Evolutionary conservation across 306 rosid genomes (phyloP).

Genomic region (Glycyrrhiza uralensis): DNA sequence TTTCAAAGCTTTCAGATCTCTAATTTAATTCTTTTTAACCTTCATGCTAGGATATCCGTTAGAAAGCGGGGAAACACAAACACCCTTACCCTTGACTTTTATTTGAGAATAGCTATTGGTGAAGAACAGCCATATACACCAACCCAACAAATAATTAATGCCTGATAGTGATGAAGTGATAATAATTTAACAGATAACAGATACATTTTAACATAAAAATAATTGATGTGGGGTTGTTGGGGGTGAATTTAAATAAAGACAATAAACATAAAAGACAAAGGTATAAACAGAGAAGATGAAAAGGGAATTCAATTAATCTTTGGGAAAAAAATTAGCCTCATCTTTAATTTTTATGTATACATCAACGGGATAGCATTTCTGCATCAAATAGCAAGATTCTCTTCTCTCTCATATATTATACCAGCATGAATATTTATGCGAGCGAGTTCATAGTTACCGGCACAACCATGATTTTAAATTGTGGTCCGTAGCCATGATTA

Average conservation of each 20-base stretch:
- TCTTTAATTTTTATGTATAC: not conserved
- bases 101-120: not conserved
- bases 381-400: not conserved
- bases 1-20: not conserved
- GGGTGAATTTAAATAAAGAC: constrained; percentile 16
- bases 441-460: not conserved
- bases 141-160: constrained; percentile 16
- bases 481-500: too few relatives aligned
- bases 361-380: not conserved
- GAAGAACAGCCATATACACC: not conserved
- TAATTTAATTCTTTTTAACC: not conserved
- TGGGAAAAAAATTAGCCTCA: not conserved
- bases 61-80: not conserved
- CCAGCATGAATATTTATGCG: not conserved
- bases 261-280: not conserved
- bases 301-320: not conserved
- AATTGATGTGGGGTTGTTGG: constrained; percentile 16
- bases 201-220: constrained; percentile 20
- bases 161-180: not conserved
- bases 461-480: too few relatives aligned
- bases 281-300: not conserved
- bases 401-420: not conserved
- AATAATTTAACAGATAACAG: not conserved
- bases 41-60: not conserved
- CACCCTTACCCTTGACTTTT: not conserved